Percentiles rank a stretch among this genome's conserved stretches.
Evolutionary conservation across 441 rosid genomes (phyloP).

Genomic region (Codiaeum variegatum): DNA sequence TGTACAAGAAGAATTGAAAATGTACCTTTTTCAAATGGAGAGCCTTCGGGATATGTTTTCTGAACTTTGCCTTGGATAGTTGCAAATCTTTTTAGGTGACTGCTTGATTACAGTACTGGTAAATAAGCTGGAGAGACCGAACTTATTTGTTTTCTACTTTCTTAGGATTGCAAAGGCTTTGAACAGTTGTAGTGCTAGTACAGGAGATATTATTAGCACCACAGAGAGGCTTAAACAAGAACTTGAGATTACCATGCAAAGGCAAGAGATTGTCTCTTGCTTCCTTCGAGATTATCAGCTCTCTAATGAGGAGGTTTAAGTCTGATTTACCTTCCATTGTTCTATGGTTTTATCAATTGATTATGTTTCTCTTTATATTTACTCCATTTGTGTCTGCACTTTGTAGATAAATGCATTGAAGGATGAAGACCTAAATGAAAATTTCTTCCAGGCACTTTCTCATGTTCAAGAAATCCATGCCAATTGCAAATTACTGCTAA

Average conservation of each 20-base stretch:
- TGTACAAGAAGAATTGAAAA: too few species aligned
- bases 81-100: not conserved
- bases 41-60: not conserved
- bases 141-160: constrained; percentile 4
- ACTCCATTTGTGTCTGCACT: constrained; percentile 2
- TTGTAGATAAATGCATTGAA: constrained; percentile 78
- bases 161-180: constrained; percentile 77
- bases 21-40: too few species aligned
- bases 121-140: not conserved
- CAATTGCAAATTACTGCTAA: constrained; percentile 82
- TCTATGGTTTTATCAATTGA: not conserved
- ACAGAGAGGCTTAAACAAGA: constrained; percentile 92
- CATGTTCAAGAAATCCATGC: constrained; percentile 94
- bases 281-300: constrained; percentile 95
- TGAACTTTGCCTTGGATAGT: not conserved
- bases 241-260: constrained; percentile 78
- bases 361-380: not conserved
- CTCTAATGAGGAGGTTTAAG: constrained; percentile 67
- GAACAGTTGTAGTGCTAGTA: constrained; percentile 77
- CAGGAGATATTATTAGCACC: constrained; percentile 79
- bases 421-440: constrained; percentile 74
- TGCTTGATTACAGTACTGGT: not conserved
- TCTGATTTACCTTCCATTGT: not conserved
- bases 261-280: constrained; percentile 84
- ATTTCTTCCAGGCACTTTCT: constrained; percentile 87